Evolutionary conservation across 1,139 yeast species (phyloP), one percentile per base, ranked within the genome.

Genomic region (Diutina scorzettiae): DNA sequence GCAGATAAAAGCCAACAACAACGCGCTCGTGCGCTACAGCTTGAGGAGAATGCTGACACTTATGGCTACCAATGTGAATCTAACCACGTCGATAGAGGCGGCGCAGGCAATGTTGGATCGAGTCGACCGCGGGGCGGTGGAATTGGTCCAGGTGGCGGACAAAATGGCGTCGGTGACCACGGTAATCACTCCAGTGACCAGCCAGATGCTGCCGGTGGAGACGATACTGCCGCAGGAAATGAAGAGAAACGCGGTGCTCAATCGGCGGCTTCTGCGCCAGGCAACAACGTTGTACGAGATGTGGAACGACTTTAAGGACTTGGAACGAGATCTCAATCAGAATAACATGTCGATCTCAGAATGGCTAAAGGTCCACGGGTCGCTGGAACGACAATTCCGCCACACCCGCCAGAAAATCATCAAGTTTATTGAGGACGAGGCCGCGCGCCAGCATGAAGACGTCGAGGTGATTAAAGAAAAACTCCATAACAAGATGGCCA

Each of bases 281-380:
- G 65, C 66, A 1, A 50, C 57, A 12, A 58, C 63, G 7, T 48
- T 62, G 16, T 60, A 54, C 45, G 67, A 63, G 47, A 61, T 63
- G 66, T 63, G 68, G 68, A 64, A 63, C 45, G 68, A 63, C 45
- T 63, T 60, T 45, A 63, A 62, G 43, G 53, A 58, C 8, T 47
- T 62, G 23, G 66, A 62, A 42, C 47, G 50, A 40, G 63, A 54
- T 28, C 50, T 63, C 37, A 53, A 52, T 34, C 55, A 55, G 28
- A 54, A 59, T 43, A 62, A 56, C 40, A 54, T 63, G 20, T 51
- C 63, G 8, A 51, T 58, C 5, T 60, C 66, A 8, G 67, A 62
- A 45, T 62, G 68, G 67, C 46, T 62, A 16, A 61, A 61, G 44
- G 55, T 60, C 3, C 68, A 63, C 43, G 64, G 66, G 19, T 53